Conservation (phyloP, 73 alveolate genomes). For the Paramecium biaurelia region DNA sequence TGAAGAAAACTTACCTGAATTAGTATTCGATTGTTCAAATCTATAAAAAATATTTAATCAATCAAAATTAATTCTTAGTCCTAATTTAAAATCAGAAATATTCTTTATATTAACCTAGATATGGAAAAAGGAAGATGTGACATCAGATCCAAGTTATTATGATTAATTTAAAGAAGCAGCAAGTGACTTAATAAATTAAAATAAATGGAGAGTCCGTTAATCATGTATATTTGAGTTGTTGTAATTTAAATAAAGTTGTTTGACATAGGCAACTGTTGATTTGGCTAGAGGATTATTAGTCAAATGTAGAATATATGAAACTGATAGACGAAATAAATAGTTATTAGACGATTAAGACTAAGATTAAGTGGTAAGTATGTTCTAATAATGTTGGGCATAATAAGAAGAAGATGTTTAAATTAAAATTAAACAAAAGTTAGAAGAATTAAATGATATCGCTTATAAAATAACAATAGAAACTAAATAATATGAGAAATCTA, state of each 20-base stretch:
- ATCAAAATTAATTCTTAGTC: background rate
- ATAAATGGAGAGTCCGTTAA: constrained; percentile 15
- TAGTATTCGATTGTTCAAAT: background rate
- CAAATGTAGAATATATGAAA: background rate
- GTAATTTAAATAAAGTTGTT: background rate
- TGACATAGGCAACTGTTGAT: background rate
- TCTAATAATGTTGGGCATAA: background rate
- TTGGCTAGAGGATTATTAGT: background rate
- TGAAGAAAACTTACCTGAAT: background rate
- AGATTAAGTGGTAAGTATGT: background rate
- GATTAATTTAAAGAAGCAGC: background rate
- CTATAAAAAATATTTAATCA: background rate
- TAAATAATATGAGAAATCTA: background rate
- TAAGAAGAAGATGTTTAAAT: background rate
- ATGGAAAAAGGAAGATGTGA: background rate
- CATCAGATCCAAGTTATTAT: background rate
- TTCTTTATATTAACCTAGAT: background rate
- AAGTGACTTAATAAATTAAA: background rate
- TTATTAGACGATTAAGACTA: background rate
- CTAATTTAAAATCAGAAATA: background rate
- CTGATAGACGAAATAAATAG: background rate
- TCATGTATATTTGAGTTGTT: background rate
- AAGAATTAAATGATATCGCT: background rate
- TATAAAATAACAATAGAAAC: background rate
- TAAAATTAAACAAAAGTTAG: background rate